Conservation (phyloP, 768 basidiomycete genomes). For the Lactarius vividus region DNA sequence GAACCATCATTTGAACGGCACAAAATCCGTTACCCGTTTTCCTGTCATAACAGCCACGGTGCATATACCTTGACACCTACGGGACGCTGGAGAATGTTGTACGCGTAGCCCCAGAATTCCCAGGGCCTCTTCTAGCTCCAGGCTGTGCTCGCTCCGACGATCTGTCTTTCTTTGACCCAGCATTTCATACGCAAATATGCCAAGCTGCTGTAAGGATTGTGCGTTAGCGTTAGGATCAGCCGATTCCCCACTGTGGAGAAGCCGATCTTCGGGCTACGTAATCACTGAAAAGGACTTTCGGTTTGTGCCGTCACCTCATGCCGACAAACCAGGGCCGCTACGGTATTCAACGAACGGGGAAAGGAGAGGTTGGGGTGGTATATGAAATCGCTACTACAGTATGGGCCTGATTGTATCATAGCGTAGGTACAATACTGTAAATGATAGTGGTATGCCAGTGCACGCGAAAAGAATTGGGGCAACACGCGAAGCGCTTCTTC, state of each 20-base stretch:
- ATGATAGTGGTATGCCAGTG: no score
- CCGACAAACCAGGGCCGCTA: background rate
- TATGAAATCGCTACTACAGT: background rate
- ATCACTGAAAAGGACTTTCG: no score
- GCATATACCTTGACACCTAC: background rate
- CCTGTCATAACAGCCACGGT: background rate
- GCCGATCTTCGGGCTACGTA: background rate
- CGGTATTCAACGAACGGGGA: background rate
- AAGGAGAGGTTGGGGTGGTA: background rate
- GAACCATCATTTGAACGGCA: background rate
- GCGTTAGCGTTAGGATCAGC: background rate
- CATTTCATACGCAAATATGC: background rate
- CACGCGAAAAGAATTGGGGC: background rate
- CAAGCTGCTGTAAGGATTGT: background rate
- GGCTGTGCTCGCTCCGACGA: background rate
- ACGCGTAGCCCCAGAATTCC: background rate
- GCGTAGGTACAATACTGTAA: no score
- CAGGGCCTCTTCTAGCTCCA: no score
- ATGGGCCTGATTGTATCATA: no score
- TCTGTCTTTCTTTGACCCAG: background rate
- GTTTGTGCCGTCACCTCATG: background rate
- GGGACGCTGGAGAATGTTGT: background rate
- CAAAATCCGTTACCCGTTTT: background rate
- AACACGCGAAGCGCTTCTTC: background rate
- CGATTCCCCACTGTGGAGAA: background rate